A percentile compares a stretch with the other conserved stretches of the same genome.
Conservation (phyloP, 306 rosid species). For the Malus domestica region ASM211411v1 NC_041794.1:6217501-6218000, state of each 20-base stretch:
- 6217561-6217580: neutral
- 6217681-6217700: neutral
- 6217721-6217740: neutral
- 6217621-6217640: neutral
- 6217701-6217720: neutral
- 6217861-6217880: neutral
- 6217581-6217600: neutral
- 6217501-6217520: neutral
- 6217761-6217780: neutral
- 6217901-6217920: neutral
- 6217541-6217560: neutral
- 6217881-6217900: neutral
- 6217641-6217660: neutral
- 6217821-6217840: neutral
- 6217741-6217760: constrained; percentile 1
- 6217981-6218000: constrained; percentile 4
- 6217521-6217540: neutral
- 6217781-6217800: neutral
- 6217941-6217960: neutral
- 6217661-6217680: neutral
- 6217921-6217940: neutral
- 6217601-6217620: neutral
- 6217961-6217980: neutral
- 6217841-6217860: neutral
- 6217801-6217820: neutral